A percentile compares a stretch with the other conserved stretches of the same genome.
Evolutionary conservation across 1,139 yeast genomes (phyloP).

Genomic region (Scheffersomyces illinoinensis): DNA sequence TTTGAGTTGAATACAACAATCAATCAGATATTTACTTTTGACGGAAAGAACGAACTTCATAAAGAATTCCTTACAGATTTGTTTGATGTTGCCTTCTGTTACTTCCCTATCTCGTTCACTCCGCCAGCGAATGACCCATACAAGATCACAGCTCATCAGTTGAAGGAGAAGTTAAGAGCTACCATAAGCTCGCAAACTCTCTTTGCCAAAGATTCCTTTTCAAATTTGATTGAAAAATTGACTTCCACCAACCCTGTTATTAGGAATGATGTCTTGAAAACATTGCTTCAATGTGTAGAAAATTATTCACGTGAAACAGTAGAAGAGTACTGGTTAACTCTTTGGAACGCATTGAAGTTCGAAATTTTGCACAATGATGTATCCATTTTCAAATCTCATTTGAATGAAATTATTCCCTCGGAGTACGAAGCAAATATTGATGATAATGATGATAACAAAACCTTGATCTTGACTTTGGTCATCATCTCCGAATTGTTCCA

Average conservation of each 20-base stretch:
- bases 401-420: conserved; percentile 27
- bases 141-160: conserved; percentile 71
- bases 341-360: conserved; percentile 89
- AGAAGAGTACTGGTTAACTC: conserved; percentile 62
- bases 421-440: conserved; percentile 28
- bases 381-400: conserved; percentile 31
- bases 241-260: conserved; percentile 80
- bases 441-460: conserved; percentile 40
- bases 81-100: conserved; percentile 89
- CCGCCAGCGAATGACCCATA: conserved; percentile 94
- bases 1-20: conserved; percentile 59
- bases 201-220: conserved; percentile 74
- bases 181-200: conserved; percentile 65
- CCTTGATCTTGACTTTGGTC: conserved; percentile 48
- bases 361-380: conserved; percentile 78
- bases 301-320: conserved; percentile 49
- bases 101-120: conserved; percentile 92
- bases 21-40: conserved; percentile 45
- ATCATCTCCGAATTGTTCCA: conserved; percentile 45
- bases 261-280: conserved; percentile 71
- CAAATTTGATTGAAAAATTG: conserved; percentile 79
- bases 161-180: conserved; percentile 57
- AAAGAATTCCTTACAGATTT: conserved; percentile 47
- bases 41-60: conserved; percentile 41
- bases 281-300: conserved; percentile 58